Percentiles rank a stretch among this genome's conserved stretches.
phyloP scores from a whole-genome alignment of 2,329 filamentous ascomycete species.

The Fusarium tupiense region DNA sequence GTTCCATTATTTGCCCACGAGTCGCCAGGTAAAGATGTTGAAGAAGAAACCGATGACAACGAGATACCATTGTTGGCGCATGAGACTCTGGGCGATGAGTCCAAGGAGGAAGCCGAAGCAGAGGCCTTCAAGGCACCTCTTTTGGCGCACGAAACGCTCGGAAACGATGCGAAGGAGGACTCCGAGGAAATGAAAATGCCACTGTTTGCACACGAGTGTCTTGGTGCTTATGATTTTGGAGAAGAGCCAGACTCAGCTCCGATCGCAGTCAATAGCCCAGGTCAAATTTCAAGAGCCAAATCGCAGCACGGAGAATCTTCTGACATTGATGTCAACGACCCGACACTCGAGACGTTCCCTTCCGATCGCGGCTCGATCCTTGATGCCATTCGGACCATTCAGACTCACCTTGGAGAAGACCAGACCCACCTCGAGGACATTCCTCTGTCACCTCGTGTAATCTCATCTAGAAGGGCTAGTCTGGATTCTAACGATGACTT shows the following conservation, averaged over 20 bases:
- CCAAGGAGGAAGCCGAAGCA: conserved; percentile 47
- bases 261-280: conserved; percentile 28
- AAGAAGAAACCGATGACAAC: conserved; percentile 41
- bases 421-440: conserved; percentile 49
- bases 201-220: conserved; percentile 59
- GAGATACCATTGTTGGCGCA: conserved; percentile 58
- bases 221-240: conserved; percentile 53
- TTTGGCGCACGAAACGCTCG: conserved; percentile 21
- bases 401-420: conserved; percentile 55
- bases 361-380: conserved; percentile 57
- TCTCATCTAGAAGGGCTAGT: conserved; percentile 47
- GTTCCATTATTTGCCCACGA: conserved; percentile 60
- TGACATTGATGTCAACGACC: conserved; percentile 55
- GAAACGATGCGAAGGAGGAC: conserved; percentile 16
- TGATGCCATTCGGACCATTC: conserved; percentile 57
- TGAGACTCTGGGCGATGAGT: conserved; percentile 55
- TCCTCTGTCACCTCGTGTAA: conserved; percentile 50
- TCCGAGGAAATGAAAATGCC: conserved; percentile 47
- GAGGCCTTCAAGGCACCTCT: conserved; percentile 42
- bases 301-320: conserved; percentile 29
- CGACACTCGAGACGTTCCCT: conserved; percentile 60
- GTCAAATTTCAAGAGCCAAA: conserved; percentile 21
- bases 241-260: conserved; percentile 44
- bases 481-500: conserved; percentile 52
- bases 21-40: conserved; percentile 52